Percentiles rank a stretch among this genome's conserved stretches.
phyloP scores from a whole-genome alignment of 352 stramenopile species.

The Phytopythium mirpurense region DNA sequence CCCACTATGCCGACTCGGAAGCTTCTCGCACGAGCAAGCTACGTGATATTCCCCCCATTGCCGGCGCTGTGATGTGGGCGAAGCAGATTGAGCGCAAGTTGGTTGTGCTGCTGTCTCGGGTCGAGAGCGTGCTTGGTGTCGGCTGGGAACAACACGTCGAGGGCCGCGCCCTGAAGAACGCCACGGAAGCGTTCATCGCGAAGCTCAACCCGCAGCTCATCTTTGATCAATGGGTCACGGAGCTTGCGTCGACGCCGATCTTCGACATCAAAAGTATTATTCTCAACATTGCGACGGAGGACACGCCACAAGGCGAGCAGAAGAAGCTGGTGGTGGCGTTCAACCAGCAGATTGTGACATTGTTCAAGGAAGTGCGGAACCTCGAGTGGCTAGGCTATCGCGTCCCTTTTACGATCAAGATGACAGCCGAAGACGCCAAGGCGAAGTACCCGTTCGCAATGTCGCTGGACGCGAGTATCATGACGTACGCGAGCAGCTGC shows the following conservation, averaged over 20 bases:
- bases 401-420: conserved; percentile 93
- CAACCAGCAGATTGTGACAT: conserved; percentile 96
- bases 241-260: conserved; percentile 86
- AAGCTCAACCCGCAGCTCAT: conserved; percentile 90
- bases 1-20: conserved; percentile 96
- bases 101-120: conserved; percentile 93
- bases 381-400: conserved; percentile 97
- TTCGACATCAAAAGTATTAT: conserved; percentile 92
- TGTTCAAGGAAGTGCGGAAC: conserved; percentile 99
- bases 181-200: conserved; percentile 79
- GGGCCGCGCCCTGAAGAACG: conserved; percentile 94
- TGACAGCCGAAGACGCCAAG: conserved; percentile 96
- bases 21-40: conserved; percentile 92
- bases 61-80: conserved; percentile 98
- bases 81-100: conserved; percentile 99
- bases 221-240: conserved; percentile 94
- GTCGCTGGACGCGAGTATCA: conserved; percentile 95
- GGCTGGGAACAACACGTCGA: conserved; percentile 98
- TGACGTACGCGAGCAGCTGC: conserved; percentile 88
- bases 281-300: conserved; percentile 85
- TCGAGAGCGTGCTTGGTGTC: conserved; percentile 95
- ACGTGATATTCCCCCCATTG: conserved; percentile 96
- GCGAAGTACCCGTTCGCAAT: conserved; percentile 96
- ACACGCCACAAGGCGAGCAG: conserved; percentile 58
- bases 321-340: conserved; percentile 90